Percentiles rank a stretch among this genome's conserved stretches.
Conservation (phyloP, 192 early-diverging fungal species). For the Podochytrium sp. region DNA sequence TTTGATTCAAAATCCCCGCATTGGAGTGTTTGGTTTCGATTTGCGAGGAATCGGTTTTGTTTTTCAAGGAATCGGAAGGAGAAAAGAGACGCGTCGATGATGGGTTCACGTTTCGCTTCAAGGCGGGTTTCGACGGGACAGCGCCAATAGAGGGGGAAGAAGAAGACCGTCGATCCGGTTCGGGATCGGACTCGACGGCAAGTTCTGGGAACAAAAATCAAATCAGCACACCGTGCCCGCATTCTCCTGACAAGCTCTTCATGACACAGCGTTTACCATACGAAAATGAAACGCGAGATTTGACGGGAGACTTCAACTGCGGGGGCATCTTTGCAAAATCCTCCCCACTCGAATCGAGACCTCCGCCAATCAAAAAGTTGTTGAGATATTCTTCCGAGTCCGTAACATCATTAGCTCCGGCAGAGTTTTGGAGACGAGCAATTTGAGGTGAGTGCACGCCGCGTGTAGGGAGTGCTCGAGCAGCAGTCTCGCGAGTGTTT, state of each 20-base stretch:
- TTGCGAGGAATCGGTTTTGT: background rate
- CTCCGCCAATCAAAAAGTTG: background rate
- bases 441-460: too few relatives aligned
- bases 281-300: constrained; percentile 1
- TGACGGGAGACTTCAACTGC: background rate
- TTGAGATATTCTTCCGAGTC: constrained; percentile 13
- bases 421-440: too few relatives aligned
- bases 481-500: too few relatives aligned
- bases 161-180: background rate
- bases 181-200: background rate
- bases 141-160: background rate
- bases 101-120: too few relatives aligned
- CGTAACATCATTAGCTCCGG: too few relatives aligned
- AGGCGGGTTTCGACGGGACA: too few relatives aligned
- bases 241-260: background rate
- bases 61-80: too few relatives aligned
- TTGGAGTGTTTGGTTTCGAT: background rate
- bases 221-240: too few relatives aligned
- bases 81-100: too few relatives aligned
- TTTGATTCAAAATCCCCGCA: background rate
- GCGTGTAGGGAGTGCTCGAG: too few relatives aligned
- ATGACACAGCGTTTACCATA: background rate
- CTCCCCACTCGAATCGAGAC: background rate
- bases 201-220: background rate
- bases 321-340: background rate